phyloP scores from a whole-genome alignment of 31 red algal genomes.

The Asparagopsis taxiformis region DNA sequence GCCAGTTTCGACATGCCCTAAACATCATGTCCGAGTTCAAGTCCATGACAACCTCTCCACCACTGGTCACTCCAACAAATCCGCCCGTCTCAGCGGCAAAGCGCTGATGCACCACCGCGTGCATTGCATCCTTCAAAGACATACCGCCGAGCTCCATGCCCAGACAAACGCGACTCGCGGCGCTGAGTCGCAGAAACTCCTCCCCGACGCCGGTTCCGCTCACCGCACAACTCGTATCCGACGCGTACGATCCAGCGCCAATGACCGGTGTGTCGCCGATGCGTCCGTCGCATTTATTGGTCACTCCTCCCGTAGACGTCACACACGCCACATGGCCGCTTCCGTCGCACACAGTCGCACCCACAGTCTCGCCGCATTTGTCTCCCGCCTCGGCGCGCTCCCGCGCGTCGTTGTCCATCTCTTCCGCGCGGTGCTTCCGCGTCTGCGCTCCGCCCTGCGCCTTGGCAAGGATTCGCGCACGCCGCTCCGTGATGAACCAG shows the following conservation, averaged over 20 bases:
- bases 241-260: constrained; percentile 88
- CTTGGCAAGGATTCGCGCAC: constrained; percentile 23
- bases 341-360: constrained; percentile 72
- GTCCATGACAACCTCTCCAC: constrained; percentile 62
- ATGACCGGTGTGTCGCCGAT: constrained; percentile 87
- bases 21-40: constrained; percentile 73
- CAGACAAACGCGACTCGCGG: constrained; percentile 38
- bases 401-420: background rate
- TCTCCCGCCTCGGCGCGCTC: background rate
- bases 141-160: constrained; percentile 55
- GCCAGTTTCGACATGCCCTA: constrained; percentile 57
- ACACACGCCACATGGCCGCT: constrained; percentile 83
- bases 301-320: constrained; percentile 86
- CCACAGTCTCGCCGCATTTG: constrained; percentile 72
- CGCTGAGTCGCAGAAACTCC: constrained; percentile 54
- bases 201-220: constrained; percentile 82
- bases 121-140: constrained; percentile 41
- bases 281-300: constrained; percentile 80
- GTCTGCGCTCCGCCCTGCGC: too few relatives aligned
- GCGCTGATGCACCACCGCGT: constrained; percentile 52
- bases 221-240: constrained; percentile 57
- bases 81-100: constrained; percentile 54
- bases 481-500: constrained; percentile 67
- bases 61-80: constrained; percentile 56
- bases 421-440: background rate